A percentile compares a stretch with the other conserved stretches of the same genome.
phyloP scores from a whole-genome alignment of 805 yeast genomes.

The Kluyveromyces dobzhanskii region DNA sequence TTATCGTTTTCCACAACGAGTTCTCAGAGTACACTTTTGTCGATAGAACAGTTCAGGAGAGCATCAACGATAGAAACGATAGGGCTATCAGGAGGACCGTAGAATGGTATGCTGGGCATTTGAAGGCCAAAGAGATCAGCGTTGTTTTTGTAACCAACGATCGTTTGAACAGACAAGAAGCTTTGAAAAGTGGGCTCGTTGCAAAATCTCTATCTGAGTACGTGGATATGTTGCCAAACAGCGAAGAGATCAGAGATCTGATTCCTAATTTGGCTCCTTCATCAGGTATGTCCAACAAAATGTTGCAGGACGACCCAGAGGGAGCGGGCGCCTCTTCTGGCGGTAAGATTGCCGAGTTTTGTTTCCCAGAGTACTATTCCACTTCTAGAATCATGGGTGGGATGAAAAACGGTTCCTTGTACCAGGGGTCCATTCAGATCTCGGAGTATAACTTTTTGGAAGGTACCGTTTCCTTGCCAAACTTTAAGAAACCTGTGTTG shows the following conservation, averaged over 20 bases:
- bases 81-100: slow-evolving; percentile 76
- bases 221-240: slow-evolving; percentile 58
- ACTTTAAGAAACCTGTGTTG: slow-evolving; percentile 73
- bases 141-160: slow-evolving; percentile 72
- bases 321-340: slow-evolving; percentile 7
- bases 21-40: slow-evolving; percentile 66
- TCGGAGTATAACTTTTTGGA: slow-evolving; percentile 84
- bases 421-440: slow-evolving; percentile 75
- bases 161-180: slow-evolving; percentile 50
- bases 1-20: slow-evolving; percentile 89
- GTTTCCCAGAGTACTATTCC: slow-evolving; percentile 71
- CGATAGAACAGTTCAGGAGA: slow-evolving; percentile 52
- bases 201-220: slow-evolving; percentile 61
- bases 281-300: slow-evolving; percentile 12
- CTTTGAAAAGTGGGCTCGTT: slow-evolving; percentile 43
- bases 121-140: slow-evolving; percentile 36
- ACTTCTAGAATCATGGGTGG: slow-evolving; percentile 87
- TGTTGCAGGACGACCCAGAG: no score
- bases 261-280: slow-evolving; percentile 48
- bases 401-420: slow-evolving; percentile 72
- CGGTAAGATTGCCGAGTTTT: slow-evolving; percentile 37
- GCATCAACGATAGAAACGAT: slow-evolving; percentile 85
- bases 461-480: slow-evolving; percentile 66
- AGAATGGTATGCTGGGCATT: slow-evolving; percentile 63
- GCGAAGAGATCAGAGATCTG: slow-evolving; percentile 68